Evolutionary conservation across 2,329 filamentous ascomycete species (phyloP).

Genomic region (Teratosphaeria viscida): DNA sequence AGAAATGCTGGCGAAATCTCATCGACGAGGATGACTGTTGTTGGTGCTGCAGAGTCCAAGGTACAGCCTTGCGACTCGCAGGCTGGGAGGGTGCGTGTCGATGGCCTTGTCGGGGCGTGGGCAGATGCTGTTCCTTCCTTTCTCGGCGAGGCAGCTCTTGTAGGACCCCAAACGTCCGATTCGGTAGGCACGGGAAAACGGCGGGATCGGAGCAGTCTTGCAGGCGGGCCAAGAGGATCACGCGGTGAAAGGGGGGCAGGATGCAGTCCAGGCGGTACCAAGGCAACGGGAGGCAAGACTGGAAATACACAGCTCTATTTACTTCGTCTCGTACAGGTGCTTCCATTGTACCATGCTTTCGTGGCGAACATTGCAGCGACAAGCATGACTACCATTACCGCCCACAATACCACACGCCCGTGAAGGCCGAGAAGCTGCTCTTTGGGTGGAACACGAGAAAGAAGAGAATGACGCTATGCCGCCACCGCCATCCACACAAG

Average conservation of each 20-base stretch:
- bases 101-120: too few species aligned
- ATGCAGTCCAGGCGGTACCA: not conserved
- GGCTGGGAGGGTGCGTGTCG: too few species aligned
- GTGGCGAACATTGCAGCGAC: conserved; percentile 3
- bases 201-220: too few species aligned
- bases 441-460: conserved; percentile 2
- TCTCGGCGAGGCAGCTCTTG: too few species aligned
- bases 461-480: conserved; percentile 6
- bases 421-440: conserved; percentile 14
- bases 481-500: conserved; percentile 6
- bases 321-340: not conserved
- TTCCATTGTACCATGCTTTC: not conserved
- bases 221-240: too few species aligned
- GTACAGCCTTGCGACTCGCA: not conserved
- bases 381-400: conserved; percentile 18
- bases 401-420: conserved; percentile 12
- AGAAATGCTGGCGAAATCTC: not conserved
- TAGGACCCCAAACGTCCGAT: too few species aligned
- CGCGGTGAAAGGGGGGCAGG: not conserved
- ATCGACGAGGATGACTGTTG: not conserved
- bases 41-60: not conserved
- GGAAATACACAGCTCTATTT: not conserved
- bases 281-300: not conserved
- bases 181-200: too few species aligned
- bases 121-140: not conserved